Conservation (phyloP, 768 basidiomycete genomes). For the Rhizopogon salebrosus region DNA sequence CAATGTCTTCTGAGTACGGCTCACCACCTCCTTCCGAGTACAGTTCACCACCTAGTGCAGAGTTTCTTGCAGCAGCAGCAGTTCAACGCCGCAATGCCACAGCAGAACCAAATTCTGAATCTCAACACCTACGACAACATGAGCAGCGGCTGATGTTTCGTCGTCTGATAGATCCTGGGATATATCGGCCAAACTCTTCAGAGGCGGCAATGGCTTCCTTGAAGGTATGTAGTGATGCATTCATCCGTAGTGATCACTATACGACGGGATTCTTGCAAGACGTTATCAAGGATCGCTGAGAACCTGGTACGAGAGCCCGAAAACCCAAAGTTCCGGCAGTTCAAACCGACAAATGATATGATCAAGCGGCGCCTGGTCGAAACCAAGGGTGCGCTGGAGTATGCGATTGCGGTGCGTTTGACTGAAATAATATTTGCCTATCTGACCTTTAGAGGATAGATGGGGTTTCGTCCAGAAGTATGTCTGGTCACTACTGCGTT, state of each 20-base stretch:
- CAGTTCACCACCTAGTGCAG: constrained; percentile 10
- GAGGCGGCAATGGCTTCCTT: constrained; percentile 56
- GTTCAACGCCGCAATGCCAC: constrained; percentile 18
- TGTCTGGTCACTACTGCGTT: constrained; percentile 1
- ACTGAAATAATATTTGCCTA: constrained; percentile 2
- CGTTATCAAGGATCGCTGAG: constrained; percentile 60
- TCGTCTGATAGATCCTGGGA: constrained; percentile 74
- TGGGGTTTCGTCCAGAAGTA: constrained; percentile 73
- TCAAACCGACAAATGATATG: constrained; percentile 69
- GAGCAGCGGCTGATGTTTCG: constrained; percentile 70
- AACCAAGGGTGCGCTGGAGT: constrained; percentile 70
- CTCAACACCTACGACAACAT: constrained; percentile 40
- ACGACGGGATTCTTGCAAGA: constrained; percentile 36
- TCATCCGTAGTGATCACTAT: background rate
- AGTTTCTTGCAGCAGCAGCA: constrained; percentile 25
- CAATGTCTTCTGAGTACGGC: background rate
- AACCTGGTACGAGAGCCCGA: constrained; percentile 71
- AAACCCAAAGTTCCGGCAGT: constrained; percentile 65
- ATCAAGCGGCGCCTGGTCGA: constrained; percentile 68
- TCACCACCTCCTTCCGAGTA: constrained; percentile 8
- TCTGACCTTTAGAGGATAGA: constrained; percentile 33
- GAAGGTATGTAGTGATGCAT: constrained; percentile 38
- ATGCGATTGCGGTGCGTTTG: constrained; percentile 64
- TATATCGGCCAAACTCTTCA: constrained; percentile 63
- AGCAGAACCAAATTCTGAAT: background rate